Evolutionary conservation across 495 filamentous ascomycete genomes (phyloP), one percentile per base, ranked within the genome.

Genomic region (Hyphodiscus hymeniophilus): DNA sequence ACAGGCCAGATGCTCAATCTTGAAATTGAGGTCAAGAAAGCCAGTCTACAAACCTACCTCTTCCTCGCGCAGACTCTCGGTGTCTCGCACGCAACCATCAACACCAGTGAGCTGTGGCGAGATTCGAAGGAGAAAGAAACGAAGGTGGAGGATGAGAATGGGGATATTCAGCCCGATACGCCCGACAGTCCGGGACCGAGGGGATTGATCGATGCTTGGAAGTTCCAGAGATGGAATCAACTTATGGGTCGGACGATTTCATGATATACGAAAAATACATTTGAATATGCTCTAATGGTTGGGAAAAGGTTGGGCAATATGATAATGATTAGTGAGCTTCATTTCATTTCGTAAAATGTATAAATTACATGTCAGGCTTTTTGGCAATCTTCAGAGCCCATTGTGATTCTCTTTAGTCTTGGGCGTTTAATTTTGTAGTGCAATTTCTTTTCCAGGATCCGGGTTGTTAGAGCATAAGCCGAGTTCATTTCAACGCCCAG

Each of bases 1-100:
- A 36, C 44, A 18, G 34, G 35, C 31, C 30, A 47, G n/a, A 51
- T 51, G 42, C 20, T 48, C 7, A 38, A 44, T 12, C 32, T 56
- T 2, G 39, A 51, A 18, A 5, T 22, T 5, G 21, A 56, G 31
- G 40, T 48, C 13, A 32, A 40, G 3, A 12, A 22, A 12, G 20
- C 5, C 12, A 36, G 8, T 38, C 12, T 16, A 7, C 38, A 41
- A 7, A 48, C 48, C 10, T 38, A 13, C 10, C 28, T 56, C 8
- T 56, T 56, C 23, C 47, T 56, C 42, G 53, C 53, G 12, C 53
- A 56, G 26, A 56, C 53, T 1, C 21, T 51, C 12, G 43, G 38
- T 17, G 48, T 51, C 5, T 22, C 48, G 3, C 28, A 21, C 0
- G 38, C 53, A 0, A 41, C 38, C 3, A 32, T 18, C 17, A 23